These are phyloP conservation scores for Bassia scoparia DNA, from an alignment of 148 eudicot genomes.

Conservation along the genomic window DNA sequence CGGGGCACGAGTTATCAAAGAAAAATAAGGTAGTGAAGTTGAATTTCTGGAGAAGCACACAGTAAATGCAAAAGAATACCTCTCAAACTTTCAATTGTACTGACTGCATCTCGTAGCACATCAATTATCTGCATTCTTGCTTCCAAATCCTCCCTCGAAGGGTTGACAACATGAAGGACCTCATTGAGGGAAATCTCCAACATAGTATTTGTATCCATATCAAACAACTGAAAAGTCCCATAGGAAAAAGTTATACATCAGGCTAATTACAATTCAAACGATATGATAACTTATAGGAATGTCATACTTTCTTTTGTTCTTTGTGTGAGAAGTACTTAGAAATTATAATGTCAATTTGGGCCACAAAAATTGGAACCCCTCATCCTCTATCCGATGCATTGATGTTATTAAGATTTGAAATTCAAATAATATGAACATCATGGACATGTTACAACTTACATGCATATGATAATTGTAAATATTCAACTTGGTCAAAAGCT, in stretches of 20 bases:
- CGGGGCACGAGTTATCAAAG: too few species aligned
- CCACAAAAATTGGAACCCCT: not conserved
- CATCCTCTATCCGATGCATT: not conserved
- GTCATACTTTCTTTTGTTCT: not conserved
- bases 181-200: conserved; percentile 56
- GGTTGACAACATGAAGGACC: conserved; percentile 56
- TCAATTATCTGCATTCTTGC: conserved; percentile 51
- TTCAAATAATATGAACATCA: not conserved
- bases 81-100: conserved; percentile 67
- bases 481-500: not conserved
- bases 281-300: not conserved
- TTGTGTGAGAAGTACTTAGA: not conserved
- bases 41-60: not conserved
- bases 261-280: not conserved
- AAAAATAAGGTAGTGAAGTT: too few species aligned
- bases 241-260: conserved; percentile 9
- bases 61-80: conserved; percentile 39
- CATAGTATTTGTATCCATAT: conserved; percentile 43
- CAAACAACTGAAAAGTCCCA: conserved; percentile 19
- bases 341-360: not conserved
- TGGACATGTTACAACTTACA: not conserved
- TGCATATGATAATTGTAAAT: not conserved
- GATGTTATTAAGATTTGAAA: conserved; percentile 4
- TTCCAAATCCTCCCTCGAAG: conserved; percentile 54
- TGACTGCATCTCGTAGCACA: conserved; percentile 47